These are phyloP conservation scores for Aspergillus sclerotioniger DNA, from an alignment of 495 filamentous ascomycete species.

Conservation along the genomic window DNA sequence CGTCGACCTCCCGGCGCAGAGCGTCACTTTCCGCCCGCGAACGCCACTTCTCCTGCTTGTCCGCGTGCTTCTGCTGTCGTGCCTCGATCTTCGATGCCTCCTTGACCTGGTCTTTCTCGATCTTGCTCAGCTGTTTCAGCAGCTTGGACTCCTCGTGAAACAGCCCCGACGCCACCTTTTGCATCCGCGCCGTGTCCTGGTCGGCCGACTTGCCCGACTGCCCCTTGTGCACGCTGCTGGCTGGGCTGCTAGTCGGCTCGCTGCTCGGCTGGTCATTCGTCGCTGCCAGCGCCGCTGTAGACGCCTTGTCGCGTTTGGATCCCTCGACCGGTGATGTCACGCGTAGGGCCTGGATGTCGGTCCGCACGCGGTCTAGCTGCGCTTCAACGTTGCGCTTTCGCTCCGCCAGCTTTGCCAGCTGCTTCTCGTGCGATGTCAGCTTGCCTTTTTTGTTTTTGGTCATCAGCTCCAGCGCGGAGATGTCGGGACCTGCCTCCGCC, in stretches of 20 bases:
- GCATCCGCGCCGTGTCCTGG: constrained; percentile 18
- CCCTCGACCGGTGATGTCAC: neutral
- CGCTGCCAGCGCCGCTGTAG: constrained; percentile 13
- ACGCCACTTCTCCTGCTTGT: constrained; percentile 58
- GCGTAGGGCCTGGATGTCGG: constrained; percentile 40
- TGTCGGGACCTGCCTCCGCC: constrained; percentile 22
- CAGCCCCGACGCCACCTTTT: constrained; percentile 32
- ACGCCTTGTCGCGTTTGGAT: constrained; percentile 37
- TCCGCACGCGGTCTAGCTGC: constrained; percentile 55
- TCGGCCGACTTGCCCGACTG: constrained; percentile 10
- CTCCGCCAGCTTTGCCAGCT: constrained; percentile 70
- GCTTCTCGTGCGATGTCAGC: constrained; percentile 61
- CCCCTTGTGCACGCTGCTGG: constrained; percentile 17
- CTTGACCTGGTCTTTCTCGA: constrained; percentile 41
- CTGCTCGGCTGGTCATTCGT: constrained; percentile 16
- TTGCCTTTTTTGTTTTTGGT: constrained; percentile 35
- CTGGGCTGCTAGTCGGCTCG: constrained; percentile 18
- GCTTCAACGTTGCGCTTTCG: constrained; percentile 68
- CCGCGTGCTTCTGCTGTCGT: constrained; percentile 52
- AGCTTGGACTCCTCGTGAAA: constrained; percentile 39
- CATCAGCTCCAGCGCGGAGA: constrained; percentile 25
- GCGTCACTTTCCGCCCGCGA: constrained; percentile 44
- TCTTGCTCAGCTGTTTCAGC: constrained; percentile 37
- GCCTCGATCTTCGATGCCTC: constrained; percentile 43
- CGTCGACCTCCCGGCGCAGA: constrained; percentile 54